phyloP scores from a whole-genome alignment of 495 filamentous ascomycete genomes.

The Apiosordaria backusii region DNA sequence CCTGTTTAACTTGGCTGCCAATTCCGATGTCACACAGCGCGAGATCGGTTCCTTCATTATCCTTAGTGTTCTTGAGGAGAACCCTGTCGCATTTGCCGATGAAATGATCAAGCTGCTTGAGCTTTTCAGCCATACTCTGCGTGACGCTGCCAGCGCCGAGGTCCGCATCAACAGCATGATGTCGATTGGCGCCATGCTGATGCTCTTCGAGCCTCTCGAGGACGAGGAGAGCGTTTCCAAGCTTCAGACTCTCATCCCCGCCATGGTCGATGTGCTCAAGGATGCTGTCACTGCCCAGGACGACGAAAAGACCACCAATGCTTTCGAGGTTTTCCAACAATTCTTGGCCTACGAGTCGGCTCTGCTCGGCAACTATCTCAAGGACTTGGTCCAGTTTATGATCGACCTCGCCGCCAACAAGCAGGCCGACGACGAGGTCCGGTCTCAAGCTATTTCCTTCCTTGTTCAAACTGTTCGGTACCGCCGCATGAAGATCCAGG shows the following conservation, averaged over 20 bases:
- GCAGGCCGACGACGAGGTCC: constrained; percentile 72
- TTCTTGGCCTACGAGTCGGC: constrained; percentile 83
- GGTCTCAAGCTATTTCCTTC: constrained; percentile 88
- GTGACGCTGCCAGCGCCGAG: constrained; percentile 82
- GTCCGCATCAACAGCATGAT: constrained; percentile 94
- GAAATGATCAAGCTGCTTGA: constrained; percentile 72
- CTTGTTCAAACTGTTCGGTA: constrained; percentile 88
- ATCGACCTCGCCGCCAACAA: constrained; percentile 76
- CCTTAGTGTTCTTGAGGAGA: constrained; percentile 81
- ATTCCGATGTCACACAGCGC: constrained; percentile 68
- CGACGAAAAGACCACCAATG: constrained; percentile 81
- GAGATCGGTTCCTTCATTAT: constrained; percentile 92
- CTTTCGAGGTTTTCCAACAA: constrained; percentile 97
- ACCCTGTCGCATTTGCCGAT: constrained; percentile 74
- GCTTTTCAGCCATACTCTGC: constrained; percentile 83
- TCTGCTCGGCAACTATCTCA: constrained; percentile 81
- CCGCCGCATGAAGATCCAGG: constrained; percentile 93
- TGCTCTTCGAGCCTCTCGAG: constrained; percentile 83
- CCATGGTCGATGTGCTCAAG: constrained; percentile 89
- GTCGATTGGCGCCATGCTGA: constrained; percentile 82
- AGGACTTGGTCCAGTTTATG: constrained; percentile 91
- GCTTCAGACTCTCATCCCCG: constrained; percentile 74
- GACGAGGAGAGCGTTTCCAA: constrained; percentile 64
- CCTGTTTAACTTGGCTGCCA: constrained; percentile 68
- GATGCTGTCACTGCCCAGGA: constrained; percentile 70